Evolutionary conservation across 495 filamentous ascomycete species (phyloP), one percentile per base, ranked within the genome.

Genomic region (Lasiosphaeriaceae sp.): DNA sequence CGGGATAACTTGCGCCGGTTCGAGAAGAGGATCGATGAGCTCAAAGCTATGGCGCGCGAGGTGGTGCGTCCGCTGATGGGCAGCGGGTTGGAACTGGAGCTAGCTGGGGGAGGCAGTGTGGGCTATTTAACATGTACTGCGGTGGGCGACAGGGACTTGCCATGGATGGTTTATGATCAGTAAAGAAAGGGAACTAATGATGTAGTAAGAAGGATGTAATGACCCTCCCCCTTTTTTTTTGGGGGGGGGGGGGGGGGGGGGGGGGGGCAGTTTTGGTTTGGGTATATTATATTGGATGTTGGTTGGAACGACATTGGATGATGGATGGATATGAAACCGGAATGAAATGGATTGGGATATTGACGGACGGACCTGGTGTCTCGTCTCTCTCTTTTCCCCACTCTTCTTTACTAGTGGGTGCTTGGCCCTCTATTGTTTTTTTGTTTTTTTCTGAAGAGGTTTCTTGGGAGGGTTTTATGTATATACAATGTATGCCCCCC

Each of bases 31-130:
- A 81, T 96, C 63, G 92, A 96, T 45, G 92, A 96, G 72, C 76
- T 96, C 19, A 96, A 96, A 71, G 78, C 79, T 44, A 76, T 90
- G 63, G 92, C 91, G 23, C 80, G 86, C 26, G 90, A 95, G 59
- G 81, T 86, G 24, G 90, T 95, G n/a, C 85, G 86, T 52, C 90
- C 91, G 23, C 71, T 96, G 20, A 93, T 93, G 88, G 82, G 87
- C 23, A 90, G 86, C 63, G 89, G 86, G 50, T 76, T 93, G 19
- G 90, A 94, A 67, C 69, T 92, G 50, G 90, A 96, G 68, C 71
- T 78, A 61, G 29, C 47, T 34, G 6, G 56, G 45, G 47, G 62
- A 44, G 63, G 54, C 0, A 21, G 54, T 1, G 53, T 88, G 44
- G 83, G 80, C 2, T 96, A 95, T 77, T 71, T 96, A 65, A 90